phyloP scores from a whole-genome alignment of 768 basidiomycete species.

The Mycena leptocephala region DNA sequence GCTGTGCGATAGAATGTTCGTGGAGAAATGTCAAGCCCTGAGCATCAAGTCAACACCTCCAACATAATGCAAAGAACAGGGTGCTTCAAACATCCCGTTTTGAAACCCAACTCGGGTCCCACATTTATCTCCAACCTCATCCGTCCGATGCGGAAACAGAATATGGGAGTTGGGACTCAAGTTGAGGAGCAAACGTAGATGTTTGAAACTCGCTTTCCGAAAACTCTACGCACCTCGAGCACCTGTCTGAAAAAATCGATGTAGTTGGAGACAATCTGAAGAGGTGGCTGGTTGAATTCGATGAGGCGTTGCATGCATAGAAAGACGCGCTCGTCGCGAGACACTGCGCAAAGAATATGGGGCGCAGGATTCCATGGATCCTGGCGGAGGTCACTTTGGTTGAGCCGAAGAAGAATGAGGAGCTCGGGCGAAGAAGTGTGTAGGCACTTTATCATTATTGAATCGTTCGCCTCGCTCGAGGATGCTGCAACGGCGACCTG shows the following conservation, averaged over 20 bases:
- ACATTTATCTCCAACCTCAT: too few relatives aligned
- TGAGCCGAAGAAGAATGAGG: conserved; percentile 59
- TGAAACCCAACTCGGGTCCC: too few relatives aligned
- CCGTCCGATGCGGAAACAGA: too few relatives aligned
- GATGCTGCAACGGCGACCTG: conserved; percentile 54
- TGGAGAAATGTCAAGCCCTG: conserved; percentile 66
- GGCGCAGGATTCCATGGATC: conserved; percentile 73
- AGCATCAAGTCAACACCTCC: background rate
- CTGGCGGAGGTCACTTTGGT: conserved; percentile 58
- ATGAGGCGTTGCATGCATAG: conserved; percentile 63
- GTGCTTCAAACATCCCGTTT: too few relatives aligned
- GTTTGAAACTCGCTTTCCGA: too few relatives aligned
- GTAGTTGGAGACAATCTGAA: conserved; percentile 63
- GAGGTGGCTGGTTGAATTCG: conserved; percentile 62
- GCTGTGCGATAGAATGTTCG: conserved; percentile 58
- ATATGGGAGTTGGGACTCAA: too few relatives aligned
- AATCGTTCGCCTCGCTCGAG: conserved; percentile 40
- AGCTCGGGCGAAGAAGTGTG: conserved; percentile 56
- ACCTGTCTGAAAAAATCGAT: conserved; percentile 68
- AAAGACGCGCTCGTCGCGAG: conserved; percentile 59
- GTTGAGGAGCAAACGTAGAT: too few relatives aligned
- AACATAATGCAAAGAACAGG: background rate
- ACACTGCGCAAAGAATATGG: conserved; percentile 61
- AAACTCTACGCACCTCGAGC: conserved; percentile 60
- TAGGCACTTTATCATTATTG: conserved; percentile 61